Base-by-base conservation (phyloP, 129 eudicot species). In the Saussurea involucrata region DNA sequence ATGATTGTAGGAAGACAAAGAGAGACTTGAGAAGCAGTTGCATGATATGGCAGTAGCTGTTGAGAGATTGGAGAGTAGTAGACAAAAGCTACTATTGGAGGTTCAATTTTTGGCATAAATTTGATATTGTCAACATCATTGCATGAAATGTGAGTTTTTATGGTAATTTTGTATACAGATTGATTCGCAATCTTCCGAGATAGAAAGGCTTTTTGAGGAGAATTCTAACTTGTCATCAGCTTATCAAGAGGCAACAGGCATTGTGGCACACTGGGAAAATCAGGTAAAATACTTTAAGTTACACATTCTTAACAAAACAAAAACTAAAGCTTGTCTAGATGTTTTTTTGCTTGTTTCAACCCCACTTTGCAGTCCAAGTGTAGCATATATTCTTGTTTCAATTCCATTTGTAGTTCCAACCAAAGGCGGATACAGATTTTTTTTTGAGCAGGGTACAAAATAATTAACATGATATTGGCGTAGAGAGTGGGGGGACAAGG, bases 121-220 rank as follows among this genome's bases (percentile, higher is more conserved):
- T 61, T 31, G 5, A 15, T 34, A n/a, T 61, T 67, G 18, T 61
- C 33, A 37, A 75, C 77, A 53, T 63, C 73, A 20, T 29, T 42
- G 33, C 31, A 5, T 71, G 74, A 32, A 69, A 25, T 27, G 7
- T 63, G 33, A 44, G 7, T 57, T 68, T 77, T 66, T 21, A 69
- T 71, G 65, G 49, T 61, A 29, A 31, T 31, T 68, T 18, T 66
- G 31, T 72, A 32, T 66, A 66, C 92, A 94, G 98, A 88, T 94
- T 84, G 98, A 94, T 82, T 91, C 98, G 25, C 98, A 94, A 77
- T 94, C 98, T 72, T 87, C 97, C 18, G 98, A 94, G 82, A 91
- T 94, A 80, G 98, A 94, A 84, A 94, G 86, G 74, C 97, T 94
- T 17, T 94, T 94, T 40, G 98, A 94, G 85, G 98, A 94, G 84